These are phyloP conservation scores for Delphinella strobiligena DNA, from an alignment of 2,329 filamentous ascomycete genomes.

Conservation along the genomic window DNA sequence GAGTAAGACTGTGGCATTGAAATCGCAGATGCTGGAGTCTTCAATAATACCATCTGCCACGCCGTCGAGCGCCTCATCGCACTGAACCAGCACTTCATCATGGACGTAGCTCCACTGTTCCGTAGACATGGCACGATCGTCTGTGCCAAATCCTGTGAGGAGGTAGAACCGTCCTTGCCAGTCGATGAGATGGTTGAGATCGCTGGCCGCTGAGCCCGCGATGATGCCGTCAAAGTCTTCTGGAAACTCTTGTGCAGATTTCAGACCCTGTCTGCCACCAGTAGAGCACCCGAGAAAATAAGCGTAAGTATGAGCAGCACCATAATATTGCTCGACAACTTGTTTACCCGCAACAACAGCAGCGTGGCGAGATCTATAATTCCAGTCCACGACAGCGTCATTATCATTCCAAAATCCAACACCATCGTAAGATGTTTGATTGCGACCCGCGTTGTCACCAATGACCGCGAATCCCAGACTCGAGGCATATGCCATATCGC, in stretches of 20 bases:
- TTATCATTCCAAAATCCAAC: slow-evolving; percentile 20
- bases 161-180: slow-evolving; percentile 33
- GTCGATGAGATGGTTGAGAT: slow-evolving; percentile 31
- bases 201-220: slow-evolving; percentile 30
- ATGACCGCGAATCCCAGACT: slow-evolving; percentile 20
- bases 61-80: slow-evolving; percentile 38
- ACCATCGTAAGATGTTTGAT: slow-evolving; percentile 17
- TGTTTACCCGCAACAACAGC: slow-evolving; percentile 21
- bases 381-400: slow-evolving; percentile 20
- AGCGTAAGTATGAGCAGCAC: slow-evolving; percentile 25
- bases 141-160: slow-evolving; percentile 26
- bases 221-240: slow-evolving; percentile 37
- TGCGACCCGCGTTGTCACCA: slow-evolving; percentile 22
- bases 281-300: slow-evolving; percentile 38
- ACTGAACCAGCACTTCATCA: slow-evolving; percentile 34
- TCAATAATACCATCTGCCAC: slow-evolving; percentile 37
- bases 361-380: slow-evolving; percentile 20
- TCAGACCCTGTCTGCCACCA: slow-evolving; percentile 37
- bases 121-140: slow-evolving; percentile 28
- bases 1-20: slow-evolving; percentile 26
- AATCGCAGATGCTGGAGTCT: slow-evolving; percentile 31
- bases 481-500: slow-evolving; percentile 20
- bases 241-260: slow-evolving; percentile 32
- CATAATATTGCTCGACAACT: slow-evolving; percentile 26
- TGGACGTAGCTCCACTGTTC: slow-evolving; percentile 32